Conservation (phyloP, 177 flowering plant genomes). For the Tripterygium wilfordii region DNA sequence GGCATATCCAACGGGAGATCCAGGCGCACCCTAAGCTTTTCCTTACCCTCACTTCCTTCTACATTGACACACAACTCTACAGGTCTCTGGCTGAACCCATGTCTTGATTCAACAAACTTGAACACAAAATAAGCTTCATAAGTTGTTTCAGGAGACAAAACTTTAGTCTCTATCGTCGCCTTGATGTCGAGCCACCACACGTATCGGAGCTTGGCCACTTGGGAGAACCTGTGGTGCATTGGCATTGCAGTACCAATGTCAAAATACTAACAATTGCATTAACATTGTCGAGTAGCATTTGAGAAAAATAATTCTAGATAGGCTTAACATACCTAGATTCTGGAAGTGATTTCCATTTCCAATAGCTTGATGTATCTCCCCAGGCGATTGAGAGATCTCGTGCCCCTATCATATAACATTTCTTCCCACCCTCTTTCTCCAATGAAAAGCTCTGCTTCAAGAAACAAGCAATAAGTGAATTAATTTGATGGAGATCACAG, state of each 20-base stretch:
- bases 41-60: neutral
- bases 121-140: conserved; percentile 20
- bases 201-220: conserved; percentile 14
- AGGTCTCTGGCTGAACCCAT: conserved; percentile 2
- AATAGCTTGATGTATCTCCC: conserved; percentile 1
- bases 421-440: conserved; percentile 14
- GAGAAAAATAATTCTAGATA: neutral
- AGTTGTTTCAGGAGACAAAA: conserved; percentile 12
- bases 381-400: conserved; percentile 8
- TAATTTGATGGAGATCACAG: too few species aligned
- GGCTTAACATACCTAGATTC: conserved; percentile 9
- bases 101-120: neutral
- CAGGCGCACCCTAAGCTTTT: neutral
- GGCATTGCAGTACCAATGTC: too few species aligned
- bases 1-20: neutral
- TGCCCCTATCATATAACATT: conserved; percentile 18
- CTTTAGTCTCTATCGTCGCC: conserved; percentile 6
- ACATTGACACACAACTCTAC: neutral
- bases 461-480: too few species aligned
- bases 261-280: too few species aligned
- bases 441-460: conserved; percentile 13
- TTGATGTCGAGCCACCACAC: conserved; percentile 22
- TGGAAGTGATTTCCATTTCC: conserved; percentile 7
- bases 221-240: conserved; percentile 10
- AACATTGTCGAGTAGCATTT: neutral